Base-by-base conservation (phyloP, 2,329 filamentous ascomycete species). In the Pestalotiopsis sp. region DNA sequence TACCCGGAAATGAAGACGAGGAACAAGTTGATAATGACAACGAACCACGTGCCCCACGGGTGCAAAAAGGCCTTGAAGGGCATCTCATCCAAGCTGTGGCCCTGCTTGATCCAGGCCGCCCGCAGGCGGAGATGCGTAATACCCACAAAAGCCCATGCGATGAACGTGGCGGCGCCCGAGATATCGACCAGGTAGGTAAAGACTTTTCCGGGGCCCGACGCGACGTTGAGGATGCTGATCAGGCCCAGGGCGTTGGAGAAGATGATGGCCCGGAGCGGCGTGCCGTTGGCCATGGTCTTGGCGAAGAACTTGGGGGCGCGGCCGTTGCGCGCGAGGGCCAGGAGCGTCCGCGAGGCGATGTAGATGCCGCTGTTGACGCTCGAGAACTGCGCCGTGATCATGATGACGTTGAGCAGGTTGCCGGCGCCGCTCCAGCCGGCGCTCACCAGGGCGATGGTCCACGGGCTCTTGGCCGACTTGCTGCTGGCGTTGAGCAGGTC, bases 311-410 rank as follows among this genome's bases (percentile, higher is more conserved):
- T 63, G 0, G 76, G 76, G 0, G 76, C 76, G 23, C 76, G 74
- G 3, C 75, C 72, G 25, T 73, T 72, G 3, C 67, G 66, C 3
- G 76, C 76, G 2, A 77, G 73, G 1, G 76, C 74, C 0, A 76
- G 73, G 1, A 78, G 71, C 38, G 74, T 76, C 45, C 79, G 68
- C 56, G 76, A 83, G 66, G 75, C 84, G 61, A 81, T 81, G 73
- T 83, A 85, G 27, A 79, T 77, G 31, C 75, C 76, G 41, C 73
- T 76, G n/a, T 79, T 78, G 49, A 78, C 76, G 2, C 76, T 78
- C 14, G 77, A 80, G 23, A 80, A 70, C 45, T 79, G 77, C 4
- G 79, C 75, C 7, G 77, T 79, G 65, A 79, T 74, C 27, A 79
- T 80, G 2, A 79, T 75, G 25, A 78, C 73, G 56, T 81, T 81